Evolutionary conservation across 768 basidiomycete genomes (phyloP).

Genomic region (Suillus brevipes): DNA sequence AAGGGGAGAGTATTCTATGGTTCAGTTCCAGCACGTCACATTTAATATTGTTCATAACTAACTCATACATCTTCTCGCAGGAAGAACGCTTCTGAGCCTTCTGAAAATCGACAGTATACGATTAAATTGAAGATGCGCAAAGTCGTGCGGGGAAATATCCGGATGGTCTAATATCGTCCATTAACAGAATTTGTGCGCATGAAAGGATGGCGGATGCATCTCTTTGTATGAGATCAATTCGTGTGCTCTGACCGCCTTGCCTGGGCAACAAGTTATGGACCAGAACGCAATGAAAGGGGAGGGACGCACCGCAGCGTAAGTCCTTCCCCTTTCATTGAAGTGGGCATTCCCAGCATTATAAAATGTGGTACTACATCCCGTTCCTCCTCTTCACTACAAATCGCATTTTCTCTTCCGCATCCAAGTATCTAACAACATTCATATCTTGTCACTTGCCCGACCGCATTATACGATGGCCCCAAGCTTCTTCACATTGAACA

Average conservation of each 20-base stretch:
- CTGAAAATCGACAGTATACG: no score
- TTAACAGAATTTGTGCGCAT: neutral
- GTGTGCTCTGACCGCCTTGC: neutral
- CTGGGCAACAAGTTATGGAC: neutral
- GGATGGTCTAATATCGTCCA: no score
- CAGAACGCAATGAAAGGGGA: neutral
- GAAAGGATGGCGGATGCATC: neutral
- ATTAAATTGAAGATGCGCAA: no score
- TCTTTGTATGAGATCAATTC: neutral
- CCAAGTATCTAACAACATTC: neutral
- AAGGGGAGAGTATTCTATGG: no score
- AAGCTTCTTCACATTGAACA: neutral
- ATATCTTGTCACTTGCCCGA: neutral
- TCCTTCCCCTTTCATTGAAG: neutral
- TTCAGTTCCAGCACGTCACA: no score
- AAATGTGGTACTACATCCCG: neutral
- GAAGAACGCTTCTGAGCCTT: no score
- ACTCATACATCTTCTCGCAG: no score
- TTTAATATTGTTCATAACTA: no score
- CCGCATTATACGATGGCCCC: no score
- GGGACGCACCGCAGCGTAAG: neutral
- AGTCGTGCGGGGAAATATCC: no score
- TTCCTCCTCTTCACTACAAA: neutral
- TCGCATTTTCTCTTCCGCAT: neutral
- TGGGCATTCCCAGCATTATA: neutral